These are phyloP conservation scores for Neurospora africana DNA, from an alignment of 495 filamentous ascomycete species.

Conservation along the genomic window DNA sequence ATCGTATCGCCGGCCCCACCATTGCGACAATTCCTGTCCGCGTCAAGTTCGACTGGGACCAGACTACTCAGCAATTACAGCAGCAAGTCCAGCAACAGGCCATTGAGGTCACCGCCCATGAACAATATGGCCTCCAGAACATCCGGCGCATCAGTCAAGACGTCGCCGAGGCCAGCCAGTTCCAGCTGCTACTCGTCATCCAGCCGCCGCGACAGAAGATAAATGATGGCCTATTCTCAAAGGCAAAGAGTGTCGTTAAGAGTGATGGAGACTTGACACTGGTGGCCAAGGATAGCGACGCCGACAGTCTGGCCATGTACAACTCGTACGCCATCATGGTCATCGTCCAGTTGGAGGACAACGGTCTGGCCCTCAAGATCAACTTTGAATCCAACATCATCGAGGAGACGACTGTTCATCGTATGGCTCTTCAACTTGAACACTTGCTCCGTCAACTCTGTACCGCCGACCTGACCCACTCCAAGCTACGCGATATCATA, in stretches of 20 bases:
- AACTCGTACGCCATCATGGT: not conserved
- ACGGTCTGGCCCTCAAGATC: not conserved
- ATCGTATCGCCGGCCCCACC: slow-evolving; percentile 39
- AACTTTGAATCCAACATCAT: slow-evolving; percentile 15
- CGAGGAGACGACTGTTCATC: slow-evolving; percentile 13
- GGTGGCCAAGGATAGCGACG: not conserved
- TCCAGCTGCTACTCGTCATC: slow-evolving; percentile 33
- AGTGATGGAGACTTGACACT: not conserved
- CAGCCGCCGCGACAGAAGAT: slow-evolving; percentile 4
- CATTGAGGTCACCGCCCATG: slow-evolving; percentile 28
- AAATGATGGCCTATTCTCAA: not conserved
- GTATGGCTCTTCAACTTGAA: slow-evolving; percentile 17
- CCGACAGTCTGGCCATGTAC: not conserved
- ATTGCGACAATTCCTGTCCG: slow-evolving; percentile 45
- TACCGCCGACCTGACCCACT: not conserved
- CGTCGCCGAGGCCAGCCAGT: slow-evolving; percentile 22
- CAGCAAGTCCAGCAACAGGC: slow-evolving; percentile 23
- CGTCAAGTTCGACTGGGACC: slow-evolving; percentile 1
- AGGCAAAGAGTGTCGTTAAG: not conserved
- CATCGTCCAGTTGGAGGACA: not conserved
- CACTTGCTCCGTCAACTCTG: slow-evolving; percentile 10
- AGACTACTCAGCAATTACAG: slow-evolving; percentile 9
- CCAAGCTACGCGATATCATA: slow-evolving; percentile 8
- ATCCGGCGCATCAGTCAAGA: slow-evolving; percentile 23
- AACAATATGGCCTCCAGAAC: slow-evolving; percentile 38